Conservation (phyloP, 2,329 filamentous ascomycete genomes). For the Pyricularia sp. region DNA sequence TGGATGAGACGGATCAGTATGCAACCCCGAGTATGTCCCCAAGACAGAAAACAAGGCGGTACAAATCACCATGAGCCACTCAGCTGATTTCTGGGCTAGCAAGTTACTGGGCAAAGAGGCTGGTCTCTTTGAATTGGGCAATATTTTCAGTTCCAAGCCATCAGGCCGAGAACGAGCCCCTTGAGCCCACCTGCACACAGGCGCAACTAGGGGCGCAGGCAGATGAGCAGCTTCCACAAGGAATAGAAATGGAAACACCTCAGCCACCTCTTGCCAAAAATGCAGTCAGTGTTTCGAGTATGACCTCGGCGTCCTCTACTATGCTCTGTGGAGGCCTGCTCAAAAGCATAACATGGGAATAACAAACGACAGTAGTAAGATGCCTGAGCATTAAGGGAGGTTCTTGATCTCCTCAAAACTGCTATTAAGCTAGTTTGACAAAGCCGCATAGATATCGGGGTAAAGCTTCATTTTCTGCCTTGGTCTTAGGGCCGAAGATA, state of each 20-base stretch:
- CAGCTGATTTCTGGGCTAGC: neutral
- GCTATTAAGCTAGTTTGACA: too few species aligned
- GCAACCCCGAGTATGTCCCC: neutral
- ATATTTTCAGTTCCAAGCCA: neutral
- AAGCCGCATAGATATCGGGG: too few species aligned
- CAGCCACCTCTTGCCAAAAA: neutral
- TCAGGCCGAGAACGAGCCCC: neutral
- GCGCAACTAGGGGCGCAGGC: neutral
- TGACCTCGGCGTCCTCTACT: too few species aligned
- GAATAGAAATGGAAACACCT: neutral
- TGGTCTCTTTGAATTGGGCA: neutral
- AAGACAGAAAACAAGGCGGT: neutral
- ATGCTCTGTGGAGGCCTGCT: too few species aligned
- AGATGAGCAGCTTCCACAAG: neutral
- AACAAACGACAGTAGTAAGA: too few species aligned
- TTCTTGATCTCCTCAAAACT: too few species aligned
- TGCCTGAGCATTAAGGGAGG: too few species aligned
- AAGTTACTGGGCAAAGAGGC: neutral
- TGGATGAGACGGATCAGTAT: neutral
- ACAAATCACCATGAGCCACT: neutral
- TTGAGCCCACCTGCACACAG: neutral
- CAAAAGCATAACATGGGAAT: too few species aligned
- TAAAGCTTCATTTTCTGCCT: too few species aligned
- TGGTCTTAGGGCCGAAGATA: too few species aligned
- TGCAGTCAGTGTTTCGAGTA: neutral